A percentile compares a stretch with the other conserved stretches of the same genome.
These are phyloP conservation scores for Mrakia blollopis DNA, from an alignment of 768 basidiomycete genomes.

Conservation along the genomic window DNA sequence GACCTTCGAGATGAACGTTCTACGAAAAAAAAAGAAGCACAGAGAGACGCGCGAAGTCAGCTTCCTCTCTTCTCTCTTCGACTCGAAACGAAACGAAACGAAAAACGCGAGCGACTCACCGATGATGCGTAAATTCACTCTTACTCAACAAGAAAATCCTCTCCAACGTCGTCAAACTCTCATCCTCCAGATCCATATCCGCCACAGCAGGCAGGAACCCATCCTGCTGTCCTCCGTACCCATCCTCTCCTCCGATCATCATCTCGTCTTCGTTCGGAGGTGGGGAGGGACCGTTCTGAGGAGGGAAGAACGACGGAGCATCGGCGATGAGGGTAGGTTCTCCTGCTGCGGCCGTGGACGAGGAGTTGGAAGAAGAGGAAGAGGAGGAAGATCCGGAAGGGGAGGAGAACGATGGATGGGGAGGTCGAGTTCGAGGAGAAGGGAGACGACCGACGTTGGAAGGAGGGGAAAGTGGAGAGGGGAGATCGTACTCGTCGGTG, in stretches of 20 bases:
- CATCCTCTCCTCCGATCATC: not conserved
- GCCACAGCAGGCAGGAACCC: conserved; percentile 18
- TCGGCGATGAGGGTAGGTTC: not conserved
- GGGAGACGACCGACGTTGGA: no score
- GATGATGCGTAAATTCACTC: conserved; percentile 63
- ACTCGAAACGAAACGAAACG: not conserved
- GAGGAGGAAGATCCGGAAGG: not conserved
- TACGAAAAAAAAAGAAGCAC: conserved; percentile 34
- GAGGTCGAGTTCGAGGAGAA: not conserved
- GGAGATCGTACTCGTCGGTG: not conserved
- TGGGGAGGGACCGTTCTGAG: not conserved
- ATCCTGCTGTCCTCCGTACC: not conserved
- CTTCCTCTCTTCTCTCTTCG: no score
- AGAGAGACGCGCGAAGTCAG: not conserved
- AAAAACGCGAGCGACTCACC: conserved; percentile 43
- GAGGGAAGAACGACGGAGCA: conserved; percentile 27
- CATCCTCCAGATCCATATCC: conserved; percentile 61
- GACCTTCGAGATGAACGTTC: conserved; percentile 77
- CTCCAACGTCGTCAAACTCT: conserved; percentile 75
- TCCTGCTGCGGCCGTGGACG: no score
- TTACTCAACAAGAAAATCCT: conserved; percentile 85
- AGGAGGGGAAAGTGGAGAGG: not conserved
- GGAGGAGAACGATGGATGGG: not conserved
- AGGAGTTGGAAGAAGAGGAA: not conserved
- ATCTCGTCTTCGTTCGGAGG: not conserved